These are phyloP conservation scores for Malbranchea zuffiana DNA, from an alignment of 2,329 filamentous ascomycete species.

Conservation along the genomic window DNA sequence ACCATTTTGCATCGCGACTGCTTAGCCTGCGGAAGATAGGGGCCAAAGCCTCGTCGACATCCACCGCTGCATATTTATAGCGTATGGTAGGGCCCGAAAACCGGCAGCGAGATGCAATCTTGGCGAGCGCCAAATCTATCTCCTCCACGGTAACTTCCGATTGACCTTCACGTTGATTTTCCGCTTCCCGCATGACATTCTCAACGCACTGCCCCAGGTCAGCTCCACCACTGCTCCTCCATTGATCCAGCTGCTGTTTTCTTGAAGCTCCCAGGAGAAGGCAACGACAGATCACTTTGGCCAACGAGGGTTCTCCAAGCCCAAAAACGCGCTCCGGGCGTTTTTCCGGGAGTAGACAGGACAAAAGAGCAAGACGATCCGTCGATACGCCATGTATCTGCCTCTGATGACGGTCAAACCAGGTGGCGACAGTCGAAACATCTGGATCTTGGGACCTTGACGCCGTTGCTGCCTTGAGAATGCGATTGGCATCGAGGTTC, in stretches of 20 bases:
- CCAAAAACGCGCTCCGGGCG: slow-evolving; percentile 68
- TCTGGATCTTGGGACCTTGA: slow-evolving; percentile 23
- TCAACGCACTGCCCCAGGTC: slow-evolving; percentile 67
- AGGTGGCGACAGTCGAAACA: slow-evolving; percentile 45
- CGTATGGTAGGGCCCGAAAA: slow-evolving; percentile 60
- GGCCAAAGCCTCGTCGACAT: slow-evolving; percentile 41
- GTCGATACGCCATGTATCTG: slow-evolving; percentile 48
- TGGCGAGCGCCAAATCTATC: slow-evolving; percentile 55
- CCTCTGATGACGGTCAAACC: slow-evolving; percentile 57
- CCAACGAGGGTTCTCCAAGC: slow-evolving; percentile 51
- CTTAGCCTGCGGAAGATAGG: slow-evolving; percentile 49
- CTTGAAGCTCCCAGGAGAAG: slow-evolving; percentile 55
- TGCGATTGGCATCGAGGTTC: slow-evolving; percentile 45
- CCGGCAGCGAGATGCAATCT: slow-evolving; percentile 54
- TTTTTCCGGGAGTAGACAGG: slow-evolving; percentile 63
- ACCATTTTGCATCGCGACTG: slow-evolving; percentile 72
- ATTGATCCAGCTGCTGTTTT: slow-evolving; percentile 51
- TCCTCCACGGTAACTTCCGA: slow-evolving; percentile 56
- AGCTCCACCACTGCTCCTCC: slow-evolving; percentile 47
- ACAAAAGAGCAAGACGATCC: slow-evolving; percentile 55
- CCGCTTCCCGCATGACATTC: slow-evolving; percentile 51
- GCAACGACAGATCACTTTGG: slow-evolving; percentile 55
- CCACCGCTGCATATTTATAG: slow-evolving; percentile 26
- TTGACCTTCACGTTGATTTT: slow-evolving; percentile 28
- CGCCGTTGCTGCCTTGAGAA: slow-evolving; percentile 24